phyloP scores from a whole-genome alignment of 495 filamentous ascomycete species.

The Tuber magnatum region DNA sequence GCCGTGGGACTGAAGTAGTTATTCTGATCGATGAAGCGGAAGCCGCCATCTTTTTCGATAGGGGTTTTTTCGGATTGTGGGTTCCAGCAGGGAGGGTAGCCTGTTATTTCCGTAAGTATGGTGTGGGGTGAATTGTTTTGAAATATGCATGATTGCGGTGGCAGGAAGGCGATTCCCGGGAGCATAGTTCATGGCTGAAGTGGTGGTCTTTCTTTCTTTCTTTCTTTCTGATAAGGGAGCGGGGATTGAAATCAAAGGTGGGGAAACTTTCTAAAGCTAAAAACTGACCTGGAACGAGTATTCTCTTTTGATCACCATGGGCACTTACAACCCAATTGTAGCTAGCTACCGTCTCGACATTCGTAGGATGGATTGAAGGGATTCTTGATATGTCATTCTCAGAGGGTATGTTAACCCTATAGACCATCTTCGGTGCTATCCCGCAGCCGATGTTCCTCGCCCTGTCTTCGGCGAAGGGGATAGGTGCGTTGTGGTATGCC shows the following conservation, averaged over 20 bases:
- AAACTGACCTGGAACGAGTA: conserved; percentile 28
- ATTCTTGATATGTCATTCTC: conserved; percentile 16
- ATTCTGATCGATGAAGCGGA: conserved; percentile 32
- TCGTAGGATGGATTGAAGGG: conserved; percentile 16
- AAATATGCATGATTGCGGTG: not conserved
- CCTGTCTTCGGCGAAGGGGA: conserved; percentile 17
- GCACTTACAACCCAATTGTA: conserved; percentile 32
- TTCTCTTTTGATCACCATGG: conserved; percentile 20
- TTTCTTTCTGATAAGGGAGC: not conserved
- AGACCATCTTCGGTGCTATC: conserved; percentile 1
- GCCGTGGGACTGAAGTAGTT: conserved; percentile 28
- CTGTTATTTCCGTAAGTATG: conserved; percentile 13
- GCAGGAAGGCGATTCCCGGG: not conserved
- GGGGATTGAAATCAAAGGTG: not conserved
- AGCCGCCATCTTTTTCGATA: conserved; percentile 16
- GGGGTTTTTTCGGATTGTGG: conserved; percentile 5
- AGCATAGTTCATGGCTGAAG: not conserved
- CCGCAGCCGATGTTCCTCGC: conserved; percentile 12
- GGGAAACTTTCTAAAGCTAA: not conserved
- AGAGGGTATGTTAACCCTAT: conserved; percentile 7
- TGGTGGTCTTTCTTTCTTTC: not conserved
- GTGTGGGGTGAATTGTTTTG: not conserved
- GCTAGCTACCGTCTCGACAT: conserved; percentile 16
- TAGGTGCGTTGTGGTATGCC: conserved; percentile 1
- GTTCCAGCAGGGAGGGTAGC: conserved; percentile 32